Percentiles rank a stretch among this genome's conserved stretches.
Evolutionary conservation across 2,329 filamentous ascomycete genomes (phyloP).

Genomic region (Arthrinium phaeospermum): DNA sequence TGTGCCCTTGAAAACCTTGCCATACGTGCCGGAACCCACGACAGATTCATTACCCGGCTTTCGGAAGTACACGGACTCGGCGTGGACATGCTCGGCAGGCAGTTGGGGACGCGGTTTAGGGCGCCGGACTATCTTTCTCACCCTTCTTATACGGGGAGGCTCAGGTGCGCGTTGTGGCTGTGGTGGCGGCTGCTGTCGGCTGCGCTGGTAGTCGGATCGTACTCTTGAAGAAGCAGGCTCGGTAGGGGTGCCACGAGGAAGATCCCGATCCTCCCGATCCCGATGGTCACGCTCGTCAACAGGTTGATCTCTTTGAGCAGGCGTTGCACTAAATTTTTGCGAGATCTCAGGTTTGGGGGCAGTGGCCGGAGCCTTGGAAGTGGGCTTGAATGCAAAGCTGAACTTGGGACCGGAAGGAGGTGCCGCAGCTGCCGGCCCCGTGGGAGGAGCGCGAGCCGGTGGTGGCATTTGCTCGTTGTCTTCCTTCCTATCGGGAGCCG

Average conservation of each 20-base stretch:
- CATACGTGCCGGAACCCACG: slow-evolving; percentile 93
- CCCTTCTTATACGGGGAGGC: slow-evolving; percentile 62
- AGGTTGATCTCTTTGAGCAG: slow-evolving; percentile 54
- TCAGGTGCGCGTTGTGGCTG: slow-evolving; percentile 26
- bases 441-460: slow-evolving; percentile 58
- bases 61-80: slow-evolving; percentile 90
- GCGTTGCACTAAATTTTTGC: slow-evolving; percentile 70
- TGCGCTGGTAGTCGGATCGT: slow-evolving; percentile 36
- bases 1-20: slow-evolving; percentile 92
- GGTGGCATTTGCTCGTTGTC: slow-evolving; percentile 59
- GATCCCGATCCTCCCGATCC: slow-evolving; percentile 32
- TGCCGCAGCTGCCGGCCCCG: slow-evolving; percentile 54
- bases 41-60: slow-evolving; percentile 98
- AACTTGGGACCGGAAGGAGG: slow-evolving; percentile 68
- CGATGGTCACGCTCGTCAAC: slow-evolving; percentile 42
- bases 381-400: slow-evolving; percentile 89
- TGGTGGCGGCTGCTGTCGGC: slow-evolving; percentile 29
- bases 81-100: slow-evolving; percentile 73
- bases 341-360: slow-evolving; percentile 70
- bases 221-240: slow-evolving; percentile 40
- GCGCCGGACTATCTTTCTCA: slow-evolving; percentile 72
- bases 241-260: slow-evolving; percentile 39
- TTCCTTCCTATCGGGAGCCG: slow-evolving; percentile 54
- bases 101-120: slow-evolving; percentile 79
- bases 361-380: slow-evolving; percentile 62